phyloP scores from a whole-genome alignment of 139 green algal species.

The Parachlorella kessleri region DNA sequence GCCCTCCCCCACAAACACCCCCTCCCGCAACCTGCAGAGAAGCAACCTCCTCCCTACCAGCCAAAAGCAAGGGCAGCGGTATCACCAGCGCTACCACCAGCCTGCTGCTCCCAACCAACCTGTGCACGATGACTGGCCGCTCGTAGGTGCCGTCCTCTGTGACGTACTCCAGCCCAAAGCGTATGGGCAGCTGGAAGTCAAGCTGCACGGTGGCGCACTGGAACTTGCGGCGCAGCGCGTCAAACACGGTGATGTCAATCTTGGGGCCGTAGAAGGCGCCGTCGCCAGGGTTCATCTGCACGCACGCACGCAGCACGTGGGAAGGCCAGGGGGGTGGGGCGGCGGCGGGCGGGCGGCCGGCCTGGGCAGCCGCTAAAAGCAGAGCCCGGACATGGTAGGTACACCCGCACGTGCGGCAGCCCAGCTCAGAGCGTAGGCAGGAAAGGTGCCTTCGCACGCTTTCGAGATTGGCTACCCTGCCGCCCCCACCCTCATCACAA shows the following conservation, averaged over 20 bases:
- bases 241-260: conserved; percentile 95
- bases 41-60: not conserved
- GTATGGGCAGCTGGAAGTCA: conserved; percentile 99
- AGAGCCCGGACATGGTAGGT: too few species aligned
- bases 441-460: too few species aligned
- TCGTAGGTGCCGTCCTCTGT: conserved; percentile 60
- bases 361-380: too few species aligned
- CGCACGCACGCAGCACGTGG: too few species aligned
- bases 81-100: not conserved
- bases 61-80: not conserved
- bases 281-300: conserved; percentile 89
- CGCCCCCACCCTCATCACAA: too few species aligned
- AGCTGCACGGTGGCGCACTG: conserved; percentile 99
- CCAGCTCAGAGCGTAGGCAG: too few species aligned
- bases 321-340: too few species aligned
- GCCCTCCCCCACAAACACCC: too few species aligned
- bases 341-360: too few species aligned
- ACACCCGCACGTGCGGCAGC: too few species aligned
- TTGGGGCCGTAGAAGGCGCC: conserved; percentile 99
- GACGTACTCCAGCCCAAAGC: conserved; percentile 79
- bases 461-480: too few species aligned
- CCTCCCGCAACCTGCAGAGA: too few species aligned
- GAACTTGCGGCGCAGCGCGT: conserved; percentile 95
- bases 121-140: conserved; percentile 96
- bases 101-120: not conserved